Base-by-base conservation (phyloP, 2,329 filamentous ascomycete species). In the Colletotrichum camelliae region DNA sequence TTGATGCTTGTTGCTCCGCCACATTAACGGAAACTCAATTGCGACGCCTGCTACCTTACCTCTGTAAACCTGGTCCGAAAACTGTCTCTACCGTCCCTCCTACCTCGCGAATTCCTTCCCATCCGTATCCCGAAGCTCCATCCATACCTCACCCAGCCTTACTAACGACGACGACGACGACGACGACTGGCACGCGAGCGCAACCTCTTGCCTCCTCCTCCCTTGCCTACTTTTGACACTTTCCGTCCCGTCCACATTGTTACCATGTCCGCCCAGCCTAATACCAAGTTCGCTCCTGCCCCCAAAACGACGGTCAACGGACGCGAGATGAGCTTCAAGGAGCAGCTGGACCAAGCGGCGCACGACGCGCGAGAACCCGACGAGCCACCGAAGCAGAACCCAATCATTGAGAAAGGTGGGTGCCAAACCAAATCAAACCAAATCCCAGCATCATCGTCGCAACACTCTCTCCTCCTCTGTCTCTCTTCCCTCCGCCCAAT, bases 331-430 rank as follows among this genome's bases (percentile, higher is more conserved):
- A 82, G 80, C 62, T 88, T 85, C 83, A 89, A 89, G 80, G 77
- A 85, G 39, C 83, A 86, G 78, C 85, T 89, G 1, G 88, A 89
- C 79, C 80, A 84, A 60, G 84, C 82, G 16, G 87, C 88, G 4
- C 75, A 80, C 16, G 83, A 84, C 48, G 81, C 82, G 13, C 82
- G 82, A 12, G 72, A 79, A 18, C 81, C 81, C 4, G 70, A 77
- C 21, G 80, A 74, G 10, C 74, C 77, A n/a, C 70, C 70, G 13
- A 69, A 81, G 43, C 78, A 81, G 6, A 83, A 87, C 65, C 82
- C 83, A 1, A 79, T 89, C 4, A 75, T 87, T 9, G 85, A 88
- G 67, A 88, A 88, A 82, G 86, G 87, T 87, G 79, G 37, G 81
- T 48, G 7, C n/a, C 24, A 27, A 27, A 57, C 3, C n/a, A 15